Percentiles rank a stretch among this genome's conserved stretches.
Conservation (phyloP, 257 asterid genomes). For the Plantago major region DNA sequence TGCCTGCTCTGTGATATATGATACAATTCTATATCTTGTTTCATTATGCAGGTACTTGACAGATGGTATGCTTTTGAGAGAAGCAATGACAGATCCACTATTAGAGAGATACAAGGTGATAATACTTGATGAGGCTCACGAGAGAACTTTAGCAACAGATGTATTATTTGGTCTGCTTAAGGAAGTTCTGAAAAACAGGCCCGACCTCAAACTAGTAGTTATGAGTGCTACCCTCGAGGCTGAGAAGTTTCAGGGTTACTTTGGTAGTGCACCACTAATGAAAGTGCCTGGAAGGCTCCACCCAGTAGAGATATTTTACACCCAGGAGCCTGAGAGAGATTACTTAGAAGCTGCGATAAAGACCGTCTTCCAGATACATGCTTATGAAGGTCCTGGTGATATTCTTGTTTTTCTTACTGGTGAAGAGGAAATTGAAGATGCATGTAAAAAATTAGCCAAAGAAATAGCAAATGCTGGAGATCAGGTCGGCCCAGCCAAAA, state of each 20-base stretch:
- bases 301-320: slow-evolving; percentile 88
- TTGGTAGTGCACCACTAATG: slow-evolving; percentile 85
- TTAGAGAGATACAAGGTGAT: slow-evolving; percentile 92
- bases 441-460: slow-evolving; percentile 73
- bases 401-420: slow-evolving; percentile 95
- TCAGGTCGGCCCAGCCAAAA: slow-evolving; percentile 83
- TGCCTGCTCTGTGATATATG: not conserved
- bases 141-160: slow-evolving; percentile 94
- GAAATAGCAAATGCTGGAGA: slow-evolving; percentile 81
- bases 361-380: slow-evolving; percentile 89
- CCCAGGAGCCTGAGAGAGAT: slow-evolving; percentile 93
- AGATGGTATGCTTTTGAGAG: slow-evolving; percentile 99
- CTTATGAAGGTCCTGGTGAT: slow-evolving; percentile 84
- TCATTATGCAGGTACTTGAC: slow-evolving; percentile 62
- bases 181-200: slow-evolving; percentile 80
- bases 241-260: slow-evolving; percentile 91
- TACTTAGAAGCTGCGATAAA: slow-evolving; percentile 94
- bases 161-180: slow-evolving; percentile 92
- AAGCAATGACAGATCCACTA: slow-evolving; percentile 97
- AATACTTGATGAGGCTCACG: slow-evolving; percentile 97
- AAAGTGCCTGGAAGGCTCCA: slow-evolving; percentile 98
- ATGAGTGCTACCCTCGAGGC: slow-evolving; percentile 99
- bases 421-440: slow-evolving; percentile 99
- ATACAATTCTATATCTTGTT: not conserved
- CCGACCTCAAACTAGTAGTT: slow-evolving; percentile 82